Conservation (phyloP, 2,329 filamentous ascomycete species). For the Rutstroemia sp. region DNA sequence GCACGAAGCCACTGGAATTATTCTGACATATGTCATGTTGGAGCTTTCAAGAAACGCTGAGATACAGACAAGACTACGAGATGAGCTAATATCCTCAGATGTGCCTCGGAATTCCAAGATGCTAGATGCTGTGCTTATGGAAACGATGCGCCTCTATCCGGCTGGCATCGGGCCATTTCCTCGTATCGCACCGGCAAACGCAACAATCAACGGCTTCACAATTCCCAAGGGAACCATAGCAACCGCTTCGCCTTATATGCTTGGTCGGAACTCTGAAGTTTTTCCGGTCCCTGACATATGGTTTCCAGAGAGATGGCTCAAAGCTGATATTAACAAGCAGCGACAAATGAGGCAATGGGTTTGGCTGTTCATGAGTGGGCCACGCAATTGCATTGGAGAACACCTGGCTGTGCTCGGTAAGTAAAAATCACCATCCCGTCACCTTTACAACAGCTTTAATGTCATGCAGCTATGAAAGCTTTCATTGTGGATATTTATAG, state of each 20-base stretch:
- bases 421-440: slow-evolving; percentile 11
- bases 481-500: not conserved
- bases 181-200: slow-evolving; percentile 29
- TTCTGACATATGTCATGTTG: slow-evolving; percentile 53
- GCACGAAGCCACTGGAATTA: slow-evolving; percentile 66
- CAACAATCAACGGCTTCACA: slow-evolving; percentile 19
- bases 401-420: slow-evolving; percentile 52
- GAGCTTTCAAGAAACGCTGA: slow-evolving; percentile 38
- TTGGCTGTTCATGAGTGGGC: slow-evolving; percentile 59
- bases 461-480: not conserved
- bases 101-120: slow-evolving; percentile 29
- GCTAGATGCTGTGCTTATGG: slow-evolving; percentile 46
- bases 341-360: slow-evolving; percentile 45
- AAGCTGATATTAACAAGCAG: slow-evolving; percentile 29
- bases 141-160: slow-evolving; percentile 47
- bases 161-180: slow-evolving; percentile 44
- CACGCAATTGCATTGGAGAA: slow-evolving; percentile 58
- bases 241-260: slow-evolving; percentile 9
- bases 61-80: slow-evolving; percentile 21
- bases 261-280: slow-evolving; percentile 21
- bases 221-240: slow-evolving; percentile 9
- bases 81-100: slow-evolving; percentile 15
- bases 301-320: slow-evolving; percentile 38
- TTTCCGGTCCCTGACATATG: slow-evolving; percentile 42
- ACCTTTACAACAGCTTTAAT: not conserved